A percentile compares a stretch with the other conserved stretches of the same genome.
Evolutionary conservation across 2,329 filamentous ascomycete species (phyloP).

Genomic region (Dendrostoma leiphaemia): DNA sequence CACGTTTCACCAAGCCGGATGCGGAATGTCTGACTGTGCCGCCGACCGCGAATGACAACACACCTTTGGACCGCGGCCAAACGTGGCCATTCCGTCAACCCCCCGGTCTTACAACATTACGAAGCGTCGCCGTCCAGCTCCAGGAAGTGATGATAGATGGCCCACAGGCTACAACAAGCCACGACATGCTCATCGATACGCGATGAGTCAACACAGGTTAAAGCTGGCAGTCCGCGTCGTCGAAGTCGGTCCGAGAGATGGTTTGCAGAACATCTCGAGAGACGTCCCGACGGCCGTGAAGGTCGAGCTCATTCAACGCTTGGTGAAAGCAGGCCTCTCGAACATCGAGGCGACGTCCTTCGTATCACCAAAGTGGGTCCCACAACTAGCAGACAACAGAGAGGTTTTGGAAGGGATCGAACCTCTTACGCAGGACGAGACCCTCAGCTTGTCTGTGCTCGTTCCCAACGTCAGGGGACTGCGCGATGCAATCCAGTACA

Average conservation of each 20-base stretch:
- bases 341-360: constrained; percentile 67
- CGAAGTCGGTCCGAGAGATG: constrained; percentile 68
- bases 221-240: constrained; percentile 45
- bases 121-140: not conserved
- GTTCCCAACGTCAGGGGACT: constrained; percentile 55
- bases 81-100: not conserved
- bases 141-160: not conserved
- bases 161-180: not conserved
- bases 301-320: constrained; percentile 57
- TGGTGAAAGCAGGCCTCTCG: constrained; percentile 55
- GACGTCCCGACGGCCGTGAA: constrained; percentile 59
- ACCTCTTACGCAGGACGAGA: not conserved
- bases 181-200: not conserved
- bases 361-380: constrained; percentile 65
- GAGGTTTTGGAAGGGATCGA: constrained; percentile 38
- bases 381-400: constrained; percentile 60
- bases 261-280: constrained; percentile 65
- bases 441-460: constrained; percentile 30
- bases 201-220: not conserved
- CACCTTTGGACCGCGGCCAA: not conserved
- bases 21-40: not conserved
- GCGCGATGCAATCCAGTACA: constrained; percentile 34
- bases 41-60: constrained; percentile 1
- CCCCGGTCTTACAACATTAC: not conserved
- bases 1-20: not conserved